These are phyloP conservation scores for Termitomyces sp. DNA, from an alignment of 768 basidiomycete genomes.

Conservation along the genomic window DNA sequence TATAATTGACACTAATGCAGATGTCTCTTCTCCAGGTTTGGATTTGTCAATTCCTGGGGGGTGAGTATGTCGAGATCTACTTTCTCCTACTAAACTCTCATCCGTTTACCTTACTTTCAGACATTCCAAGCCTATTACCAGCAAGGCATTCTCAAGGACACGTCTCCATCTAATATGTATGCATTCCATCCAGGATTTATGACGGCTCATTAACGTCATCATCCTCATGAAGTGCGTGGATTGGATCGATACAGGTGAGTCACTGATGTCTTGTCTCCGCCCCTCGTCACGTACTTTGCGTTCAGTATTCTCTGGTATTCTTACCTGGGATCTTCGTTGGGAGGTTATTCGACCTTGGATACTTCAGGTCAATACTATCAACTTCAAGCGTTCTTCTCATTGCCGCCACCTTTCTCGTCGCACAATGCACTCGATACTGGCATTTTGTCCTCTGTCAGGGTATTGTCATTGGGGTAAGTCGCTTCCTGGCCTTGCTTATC, in stretches of 20 bases:
- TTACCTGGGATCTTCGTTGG: slow-evolving; percentile 62
- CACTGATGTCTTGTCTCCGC: neutral
- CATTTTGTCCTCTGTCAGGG: slow-evolving; percentile 79
- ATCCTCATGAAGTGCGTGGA: slow-evolving; percentile 6
- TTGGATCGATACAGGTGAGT: slow-evolving; percentile 12
- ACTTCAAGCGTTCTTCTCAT: slow-evolving; percentile 49
- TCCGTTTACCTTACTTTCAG: neutral
- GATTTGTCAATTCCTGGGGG: slow-evolving; percentile 75
- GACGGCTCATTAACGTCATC: neutral
- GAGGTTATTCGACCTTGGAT: slow-evolving; percentile 68
- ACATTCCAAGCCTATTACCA: slow-evolving; percentile 12
- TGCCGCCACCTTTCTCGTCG: slow-evolving; percentile 57
- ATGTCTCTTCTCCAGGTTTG: slow-evolving; percentile 39
- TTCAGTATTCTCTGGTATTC: slow-evolving; percentile 60
- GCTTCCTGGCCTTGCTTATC: slow-evolving; percentile 13
- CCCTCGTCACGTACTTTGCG: neutral
- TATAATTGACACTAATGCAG: slow-evolving; percentile 3
- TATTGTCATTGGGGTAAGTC: slow-evolving; percentile 56
- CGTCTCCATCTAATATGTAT: slow-evolving; percentile 7
- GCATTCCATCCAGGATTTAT: neutral
- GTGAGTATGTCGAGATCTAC: slow-evolving; percentile 31
- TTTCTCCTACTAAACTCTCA: neutral
- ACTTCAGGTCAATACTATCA: slow-evolving; percentile 50
- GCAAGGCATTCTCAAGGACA: slow-evolving; percentile 1
- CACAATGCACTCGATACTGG: slow-evolving; percentile 74